Evolutionary conservation across 2,329 filamentous ascomycete species (phyloP).

Genomic region (Acephala macrosclerotiorum): DNA sequence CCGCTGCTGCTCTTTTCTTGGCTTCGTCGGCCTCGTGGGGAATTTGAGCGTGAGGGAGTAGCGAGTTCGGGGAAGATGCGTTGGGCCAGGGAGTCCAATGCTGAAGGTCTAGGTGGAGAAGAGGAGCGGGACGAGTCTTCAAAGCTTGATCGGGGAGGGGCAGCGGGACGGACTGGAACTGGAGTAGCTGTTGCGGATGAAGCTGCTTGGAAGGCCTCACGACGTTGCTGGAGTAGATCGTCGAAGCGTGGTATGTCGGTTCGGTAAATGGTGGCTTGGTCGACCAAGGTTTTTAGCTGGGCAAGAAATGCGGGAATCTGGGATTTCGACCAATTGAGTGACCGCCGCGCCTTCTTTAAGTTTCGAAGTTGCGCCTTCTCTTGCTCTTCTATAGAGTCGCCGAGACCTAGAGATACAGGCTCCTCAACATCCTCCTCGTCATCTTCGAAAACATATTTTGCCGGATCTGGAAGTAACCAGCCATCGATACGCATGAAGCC

Average conservation of each 20-base stretch:
- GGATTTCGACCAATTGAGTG: slow-evolving; percentile 60
- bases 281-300: slow-evolving; percentile 65
- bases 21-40: slow-evolving; percentile 42
- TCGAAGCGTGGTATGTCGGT: slow-evolving; percentile 75
- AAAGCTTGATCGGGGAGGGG: slow-evolving; percentile 47
- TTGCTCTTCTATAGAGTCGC: slow-evolving; percentile 43
- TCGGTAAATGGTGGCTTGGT: slow-evolving; percentile 69
- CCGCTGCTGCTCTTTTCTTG: slow-evolving; percentile 36
- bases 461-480: slow-evolving; percentile 84
- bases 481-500: slow-evolving; percentile 85
- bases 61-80: slow-evolving; percentile 63
- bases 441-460: slow-evolving; percentile 64
- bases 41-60: slow-evolving; percentile 42
- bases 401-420: slow-evolving; percentile 35
- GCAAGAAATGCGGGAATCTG: slow-evolving; percentile 61
- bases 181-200: slow-evolving; percentile 47
- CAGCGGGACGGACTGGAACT: slow-evolving; percentile 33
- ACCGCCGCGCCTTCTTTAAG: slow-evolving; percentile 59
- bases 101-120: slow-evolving; percentile 62
- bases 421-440: slow-evolving; percentile 51
- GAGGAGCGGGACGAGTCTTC: slow-evolving; percentile 54
- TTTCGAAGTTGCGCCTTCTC: slow-evolving; percentile 55
- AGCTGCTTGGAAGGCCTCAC: slow-evolving; percentile 69
- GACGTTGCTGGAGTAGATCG: slow-evolving; percentile 70
- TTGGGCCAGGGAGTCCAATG: slow-evolving; percentile 67